Evolutionary conservation across 257 asterid genomes (phyloP).

Genomic region (Solanum boliviense): DNA sequence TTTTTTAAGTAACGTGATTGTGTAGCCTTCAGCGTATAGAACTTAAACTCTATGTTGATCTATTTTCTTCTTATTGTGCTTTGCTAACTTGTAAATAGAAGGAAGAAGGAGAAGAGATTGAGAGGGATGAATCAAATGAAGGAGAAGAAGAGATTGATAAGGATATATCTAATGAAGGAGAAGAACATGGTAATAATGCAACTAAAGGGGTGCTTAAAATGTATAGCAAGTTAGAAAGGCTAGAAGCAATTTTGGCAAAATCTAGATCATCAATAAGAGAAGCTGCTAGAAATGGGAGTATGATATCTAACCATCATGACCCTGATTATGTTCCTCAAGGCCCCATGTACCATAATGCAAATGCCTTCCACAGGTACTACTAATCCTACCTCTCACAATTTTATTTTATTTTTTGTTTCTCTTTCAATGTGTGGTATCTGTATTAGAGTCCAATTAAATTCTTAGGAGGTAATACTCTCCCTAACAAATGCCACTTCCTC

Average conservation of each 20-base stretch:
- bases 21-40: not conserved
- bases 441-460: not conserved
- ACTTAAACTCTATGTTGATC: not conserved
- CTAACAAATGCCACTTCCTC: not conserved
- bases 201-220: not conserved
- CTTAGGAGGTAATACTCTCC: not conserved
- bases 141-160: not conserved
- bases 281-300: constrained; percentile 22
- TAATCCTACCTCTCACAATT: not conserved
- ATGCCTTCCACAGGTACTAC: constrained; percentile 31
- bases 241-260: constrained; percentile 19
- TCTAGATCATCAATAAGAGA: constrained; percentile 21
- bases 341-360: constrained; percentile 25
- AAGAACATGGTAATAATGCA: not conserved
- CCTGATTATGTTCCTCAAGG: constrained; percentile 33
- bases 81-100: not conserved
- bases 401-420: not conserved
- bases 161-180: not conserved
- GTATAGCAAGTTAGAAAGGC: constrained; percentile 16
- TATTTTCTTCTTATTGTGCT: not conserved
- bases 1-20: not conserved
- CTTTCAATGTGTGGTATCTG: not conserved
- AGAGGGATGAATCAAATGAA: not conserved
- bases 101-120: not conserved
- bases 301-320: constrained; percentile 15